Evolutionary conservation across 805 yeast species (phyloP), one percentile per base, ranked within the genome.

Genomic region (Candida boleticola): DNA sequence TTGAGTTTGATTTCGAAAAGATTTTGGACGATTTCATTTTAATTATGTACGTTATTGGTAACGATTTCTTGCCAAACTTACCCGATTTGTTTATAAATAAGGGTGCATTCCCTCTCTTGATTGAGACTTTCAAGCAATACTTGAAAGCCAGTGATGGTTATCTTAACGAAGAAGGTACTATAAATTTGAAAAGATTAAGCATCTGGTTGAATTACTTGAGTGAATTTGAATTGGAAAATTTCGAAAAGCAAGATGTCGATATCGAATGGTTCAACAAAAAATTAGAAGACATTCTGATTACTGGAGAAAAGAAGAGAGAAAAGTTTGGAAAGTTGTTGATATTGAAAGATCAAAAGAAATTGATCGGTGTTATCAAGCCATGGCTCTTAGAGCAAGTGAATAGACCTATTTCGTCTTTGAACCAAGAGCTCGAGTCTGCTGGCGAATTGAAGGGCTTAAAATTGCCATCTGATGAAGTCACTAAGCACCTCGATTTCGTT

Each of bases 21-120:
- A 75, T 89, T 20, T 66, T 93, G 49, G 99, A 93, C 64, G 99
- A 93, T 62, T 89, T 92, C 52, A 87, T 93, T 49, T 72, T 93
- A 46, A 84, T 92, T 54, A 79, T 89, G 83, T 90, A 88, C 58
- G 96, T 93, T 47, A 88, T 93, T 53, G 99, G 99, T 55, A 93
- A 93, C 59, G 99, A 93, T 75, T 93, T 93, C 81, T 76, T 93
- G 57, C 99, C 99, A 20, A 88, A 93, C 60, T 76, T 95, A 53
- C 99, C 99, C 0, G 96, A 90, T 63, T 73, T 93, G 52, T 90
- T 88, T 60, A 76, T 93, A 50, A 90, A 89, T 59, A 93, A 90
- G 53, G 98, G 97, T 52, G 99, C 98, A 0, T 86, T 93, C 69
- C 96, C 98, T n/a, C 76, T 89, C 23, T 73, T 93, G 55, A 73